Conservation (phyloP, 352 stramenopile genomes). For the Halophytophthora batemanensis region DNA sequence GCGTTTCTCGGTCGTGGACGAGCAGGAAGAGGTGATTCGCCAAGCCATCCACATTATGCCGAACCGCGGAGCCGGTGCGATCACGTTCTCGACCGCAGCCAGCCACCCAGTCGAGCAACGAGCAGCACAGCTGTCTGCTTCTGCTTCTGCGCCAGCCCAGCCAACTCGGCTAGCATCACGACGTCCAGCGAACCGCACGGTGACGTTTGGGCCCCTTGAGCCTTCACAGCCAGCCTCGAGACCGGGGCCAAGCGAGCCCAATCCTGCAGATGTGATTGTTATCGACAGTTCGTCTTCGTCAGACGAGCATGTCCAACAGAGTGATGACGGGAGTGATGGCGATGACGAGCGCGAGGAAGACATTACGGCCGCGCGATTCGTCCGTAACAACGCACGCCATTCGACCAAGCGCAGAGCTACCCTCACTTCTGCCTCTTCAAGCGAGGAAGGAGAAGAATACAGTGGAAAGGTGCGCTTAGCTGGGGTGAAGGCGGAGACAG, state of each 20-base stretch:
- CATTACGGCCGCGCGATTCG: conserved; percentile 1
- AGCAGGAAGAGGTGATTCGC: conserved; percentile 32
- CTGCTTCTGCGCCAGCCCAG: not conserved
- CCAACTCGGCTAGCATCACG: conserved; percentile 4
- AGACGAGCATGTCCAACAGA: conserved; percentile 1
- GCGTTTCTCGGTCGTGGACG: conserved; percentile 40
- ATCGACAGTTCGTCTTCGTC: conserved; percentile 26
- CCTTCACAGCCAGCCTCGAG: conserved; percentile 1
- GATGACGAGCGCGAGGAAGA: conserved; percentile 11
- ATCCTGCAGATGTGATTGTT: conserved; percentile 8
- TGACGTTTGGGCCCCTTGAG: conserved; percentile 19
- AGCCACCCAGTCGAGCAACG: conserved; percentile 4
- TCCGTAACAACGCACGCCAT: conserved; percentile 5
- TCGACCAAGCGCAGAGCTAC: conserved; percentile 15
- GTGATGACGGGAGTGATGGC: conserved; percentile 2
- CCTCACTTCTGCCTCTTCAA: conserved; percentile 9
- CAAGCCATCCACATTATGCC: conserved; percentile 40
- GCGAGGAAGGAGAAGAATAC: conserved; percentile 17
- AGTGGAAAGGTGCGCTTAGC: conserved; percentile 1
- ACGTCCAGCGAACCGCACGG: conserved; percentile 14
- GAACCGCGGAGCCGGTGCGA: conserved; percentile 18
- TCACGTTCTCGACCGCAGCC: conserved; percentile 1
- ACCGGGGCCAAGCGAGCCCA: not conserved
- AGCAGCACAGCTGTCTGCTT: not conserved
- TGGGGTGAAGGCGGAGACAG: not conserved